Conservation (phyloP, 768 basidiomycete species). For the Auricularia cornea region DNA sequence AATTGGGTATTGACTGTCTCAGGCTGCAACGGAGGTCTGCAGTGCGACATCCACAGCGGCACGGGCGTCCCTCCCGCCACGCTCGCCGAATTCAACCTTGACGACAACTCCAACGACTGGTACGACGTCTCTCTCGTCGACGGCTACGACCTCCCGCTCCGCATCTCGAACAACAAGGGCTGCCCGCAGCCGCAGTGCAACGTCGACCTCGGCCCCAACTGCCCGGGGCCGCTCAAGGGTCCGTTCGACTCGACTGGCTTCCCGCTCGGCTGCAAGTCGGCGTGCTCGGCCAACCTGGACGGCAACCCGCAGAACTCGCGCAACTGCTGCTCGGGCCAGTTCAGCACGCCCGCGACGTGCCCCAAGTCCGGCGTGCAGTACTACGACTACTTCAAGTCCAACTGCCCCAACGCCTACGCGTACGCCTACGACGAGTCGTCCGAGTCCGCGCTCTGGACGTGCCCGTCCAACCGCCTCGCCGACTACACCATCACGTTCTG, state of each 20-base stretch:
- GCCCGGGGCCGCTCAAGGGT: conserved; percentile 43
- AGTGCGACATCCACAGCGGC: conserved; percentile 19
- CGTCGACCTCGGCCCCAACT: conserved; percentile 53
- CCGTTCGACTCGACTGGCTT: conserved; percentile 46
- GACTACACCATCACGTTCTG: conserved; percentile 47
- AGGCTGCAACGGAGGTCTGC: conserved; percentile 19
- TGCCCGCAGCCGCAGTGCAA: conserved; percentile 44
- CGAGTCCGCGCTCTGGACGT: conserved; percentile 47
- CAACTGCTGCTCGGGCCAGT: conserved; percentile 56
- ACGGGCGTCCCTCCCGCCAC: conserved; percentile 57
- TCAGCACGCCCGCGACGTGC: conserved; percentile 46
- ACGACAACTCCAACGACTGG: conserved; percentile 36
- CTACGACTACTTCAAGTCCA: conserved; percentile 18
- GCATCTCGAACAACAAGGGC: conserved; percentile 46
- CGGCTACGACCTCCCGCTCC: conserved; percentile 47
- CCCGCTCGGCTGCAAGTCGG: conserved; percentile 54
- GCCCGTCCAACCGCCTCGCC: conserved; percentile 30
- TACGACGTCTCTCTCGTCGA: conserved; percentile 64
- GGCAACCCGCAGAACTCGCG: conserved; percentile 39
- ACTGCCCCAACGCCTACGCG: conserved; percentile 40
- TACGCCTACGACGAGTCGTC: conserved; percentile 47
- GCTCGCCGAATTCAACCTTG: conserved; percentile 52
- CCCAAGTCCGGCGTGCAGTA: conserved; percentile 35
- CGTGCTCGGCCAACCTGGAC: conserved; percentile 38
- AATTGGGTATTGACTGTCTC: conserved; percentile 15